Base-by-base conservation (phyloP, 768 basidiomycete species). In the Pleurotus djamor region DNA sequence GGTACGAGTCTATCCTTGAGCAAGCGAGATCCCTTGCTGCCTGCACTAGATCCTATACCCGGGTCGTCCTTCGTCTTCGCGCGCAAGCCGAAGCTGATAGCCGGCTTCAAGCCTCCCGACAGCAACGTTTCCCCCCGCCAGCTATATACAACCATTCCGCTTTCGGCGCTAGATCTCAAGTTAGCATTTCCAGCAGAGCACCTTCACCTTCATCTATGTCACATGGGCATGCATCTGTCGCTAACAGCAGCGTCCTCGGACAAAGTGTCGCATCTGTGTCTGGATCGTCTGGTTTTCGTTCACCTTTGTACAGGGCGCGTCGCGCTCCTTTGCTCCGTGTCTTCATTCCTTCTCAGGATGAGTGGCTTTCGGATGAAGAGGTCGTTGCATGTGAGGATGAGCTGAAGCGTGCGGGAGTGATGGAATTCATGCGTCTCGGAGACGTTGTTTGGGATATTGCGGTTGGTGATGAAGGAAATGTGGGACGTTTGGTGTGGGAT, bases 361-460 rank as follows among this genome's bases (percentile, higher is more conserved):
- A 89, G 63, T 95, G 92, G 92, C 74, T 95, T 48, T 88, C 88
- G 8, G 92, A 94, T 69, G 79, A 83, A 63, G 88, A 90, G 59
- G 86, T 95, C 16, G 65, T 92, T 58, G 88, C 89, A 65, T 94
- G 92, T 68, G 93, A 95, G 70, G 83, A 81, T 1, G 93, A 95
- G 75, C 78, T 91, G 63, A 84, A 83, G 62, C 77, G 83, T 9
- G 86, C 90, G 6, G 89, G 87, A 0, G 80, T 92, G 37, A 63
- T 78, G 64, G 76, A 77, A 45, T 70, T 91, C 48, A 70, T 95
- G 71, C 79, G 88, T 50, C 76, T 85, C 33, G 92, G 92, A 0
- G 92, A 95, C 69, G 85, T 94, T 0, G 84, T 94, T 12, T 94
- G 92, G 91, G 93, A 94, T 65, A 78, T 87, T 12, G 93, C 92